Conservation (phyloP, 2,329 filamentous ascomycete species). For the Colletotrichum brevisporum region DNA sequence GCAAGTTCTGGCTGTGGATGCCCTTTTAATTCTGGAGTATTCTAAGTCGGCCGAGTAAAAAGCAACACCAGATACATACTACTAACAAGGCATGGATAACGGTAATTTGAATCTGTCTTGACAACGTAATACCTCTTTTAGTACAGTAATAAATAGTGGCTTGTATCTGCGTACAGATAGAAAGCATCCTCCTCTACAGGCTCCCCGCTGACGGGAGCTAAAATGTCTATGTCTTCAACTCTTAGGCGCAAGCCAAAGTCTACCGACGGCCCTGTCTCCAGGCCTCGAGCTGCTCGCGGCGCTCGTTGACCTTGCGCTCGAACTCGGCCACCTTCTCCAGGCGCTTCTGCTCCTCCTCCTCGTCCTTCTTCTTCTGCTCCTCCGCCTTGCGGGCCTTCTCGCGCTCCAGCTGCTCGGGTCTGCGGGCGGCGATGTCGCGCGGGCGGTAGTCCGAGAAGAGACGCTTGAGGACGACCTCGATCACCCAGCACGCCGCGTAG, state of each 20-base stretch:
- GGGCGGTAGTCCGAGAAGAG: conserved; percentile 92
- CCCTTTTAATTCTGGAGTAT: too few species aligned
- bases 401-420: conserved; percentile 86
- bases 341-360: conserved; percentile 66
- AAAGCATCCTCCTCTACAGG: too few species aligned
- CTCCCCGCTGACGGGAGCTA: too few species aligned
- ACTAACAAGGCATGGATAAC: too few species aligned
- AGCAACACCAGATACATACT: too few species aligned
- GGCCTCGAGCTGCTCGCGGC: conserved; percentile 62
- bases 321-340: conserved; percentile 71
- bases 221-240: too few species aligned
- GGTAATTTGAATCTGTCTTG: too few species aligned
- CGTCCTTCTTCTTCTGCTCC: conserved; percentile 64
- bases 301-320: conserved; percentile 70
- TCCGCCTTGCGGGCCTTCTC: conserved; percentile 79
- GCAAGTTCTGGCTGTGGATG: too few species aligned
- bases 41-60: too few species aligned
- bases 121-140: too few species aligned
- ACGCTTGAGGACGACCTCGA: conserved; percentile 88
- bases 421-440: conserved; percentile 90
- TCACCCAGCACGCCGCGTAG: conserved; percentile 86
- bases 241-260: conserved; percentile 1
- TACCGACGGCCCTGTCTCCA: conserved; percentile 57
- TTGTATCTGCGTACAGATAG: too few species aligned
- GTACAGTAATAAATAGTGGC: too few species aligned